Evolutionary conservation across 2,329 filamentous ascomycete species (phyloP), one percentile per base, ranked within the genome.

Genomic region (Penicillium sp.): DNA sequence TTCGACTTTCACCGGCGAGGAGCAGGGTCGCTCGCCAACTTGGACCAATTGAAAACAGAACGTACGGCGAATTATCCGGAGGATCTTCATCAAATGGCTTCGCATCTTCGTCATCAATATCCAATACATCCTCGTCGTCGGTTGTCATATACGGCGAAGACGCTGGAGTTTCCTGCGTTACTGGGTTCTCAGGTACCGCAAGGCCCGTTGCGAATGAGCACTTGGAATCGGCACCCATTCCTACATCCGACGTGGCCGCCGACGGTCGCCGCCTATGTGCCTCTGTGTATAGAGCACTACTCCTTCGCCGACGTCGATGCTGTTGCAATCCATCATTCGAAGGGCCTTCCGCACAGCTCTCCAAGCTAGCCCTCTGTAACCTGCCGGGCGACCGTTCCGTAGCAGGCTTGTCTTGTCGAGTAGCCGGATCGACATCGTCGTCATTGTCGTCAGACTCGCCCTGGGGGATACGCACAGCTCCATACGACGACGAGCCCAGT

Each of bases 401-500:
- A 22, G 50, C 13, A 15, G 59, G 53, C 13, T 56, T 61, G 8
- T 19, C 26, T 33, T 24, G 19, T 4, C 38, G 35, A n/a, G 40
- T 7, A 4, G 58, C 40, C 26, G 19, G 19, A 59, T 63, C 60
- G 56, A 28, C 60, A 50, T 71, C 73, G 33, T 77, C 74, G 45
- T 53, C 45, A 38, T 75, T 74, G 24, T 77, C 74, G n/a, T 70
- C 72, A 30, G 54, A 55, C 12, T 65, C 50, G 53, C 61, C 59
- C 19, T 65, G 59, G 35, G 77, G 74, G 5, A 75, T 79, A 40
- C 84, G 85, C 24, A 86, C 80, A 4, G 85, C 85, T 58, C 86
- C 86, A 73, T 89, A 89, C 17, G 86, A 87, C 24, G 85, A 84
- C 38, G 85, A 87, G 60, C 85, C 86, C 72, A 85, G 82, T 37